These are phyloP conservation scores for Penicillium sp. DNA, from an alignment of 2,329 filamentous ascomycete species.

Conservation along the genomic window DNA sequence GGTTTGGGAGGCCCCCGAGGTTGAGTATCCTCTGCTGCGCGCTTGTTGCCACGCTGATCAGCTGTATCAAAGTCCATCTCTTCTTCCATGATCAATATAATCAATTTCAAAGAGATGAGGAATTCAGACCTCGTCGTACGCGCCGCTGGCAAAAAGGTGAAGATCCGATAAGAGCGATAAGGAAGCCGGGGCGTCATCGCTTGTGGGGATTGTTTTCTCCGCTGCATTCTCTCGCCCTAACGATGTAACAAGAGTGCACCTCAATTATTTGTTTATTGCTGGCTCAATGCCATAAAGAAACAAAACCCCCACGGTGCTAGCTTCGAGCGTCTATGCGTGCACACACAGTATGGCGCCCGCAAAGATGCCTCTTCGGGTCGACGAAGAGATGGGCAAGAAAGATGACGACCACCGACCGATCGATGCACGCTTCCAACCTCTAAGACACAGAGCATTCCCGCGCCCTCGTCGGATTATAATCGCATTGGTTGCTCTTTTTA, in stretches of 20 bases:
- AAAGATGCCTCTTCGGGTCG: conserved; percentile 50
- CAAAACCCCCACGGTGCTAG: conserved; percentile 22
- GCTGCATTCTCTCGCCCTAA: not conserved
- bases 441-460: conserved; percentile 37
- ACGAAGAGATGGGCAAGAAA: conserved; percentile 66
- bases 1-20: conserved; percentile 39
- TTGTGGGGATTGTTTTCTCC: conserved; percentile 3
- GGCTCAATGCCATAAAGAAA: conserved; percentile 1
- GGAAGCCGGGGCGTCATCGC: conserved; percentile 7
- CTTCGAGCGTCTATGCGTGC: conserved; percentile 9
- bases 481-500: conserved; percentile 49
- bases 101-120: not conserved
- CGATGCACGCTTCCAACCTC: conserved; percentile 29
- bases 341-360: conserved; percentile 39
- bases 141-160: conserved; percentile 17
- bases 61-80: conserved; percentile 47
- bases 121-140: not conserved
- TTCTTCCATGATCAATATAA: conserved; percentile 33
- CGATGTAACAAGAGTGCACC: not conserved
- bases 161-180: conserved; percentile 25
- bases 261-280: not conserved
- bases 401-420: conserved; percentile 60
- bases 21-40: conserved; percentile 50
- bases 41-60: conserved; percentile 48
- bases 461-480: conserved; percentile 54